phyloP scores from a whole-genome alignment of 805 yeast genomes.

The Blastobotrys parvus region DNA sequence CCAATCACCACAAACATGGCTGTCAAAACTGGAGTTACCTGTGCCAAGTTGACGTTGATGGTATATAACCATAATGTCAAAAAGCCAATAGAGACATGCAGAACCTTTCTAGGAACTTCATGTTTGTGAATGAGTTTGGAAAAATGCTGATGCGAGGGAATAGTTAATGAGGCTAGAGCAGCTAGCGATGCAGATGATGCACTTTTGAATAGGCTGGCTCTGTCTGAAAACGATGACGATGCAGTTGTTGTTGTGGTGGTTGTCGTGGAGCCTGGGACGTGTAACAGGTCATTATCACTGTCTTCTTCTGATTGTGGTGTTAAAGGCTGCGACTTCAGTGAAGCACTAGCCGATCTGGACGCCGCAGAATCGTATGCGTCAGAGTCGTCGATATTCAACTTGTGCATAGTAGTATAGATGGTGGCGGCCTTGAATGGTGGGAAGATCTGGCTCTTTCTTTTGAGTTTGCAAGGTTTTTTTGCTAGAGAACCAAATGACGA shows the following conservation, averaged over 20 bases:
- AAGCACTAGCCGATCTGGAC: too few relatives aligned
- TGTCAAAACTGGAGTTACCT: conserved; percentile 53
- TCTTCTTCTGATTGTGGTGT: too few relatives aligned
- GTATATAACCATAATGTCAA: conserved; percentile 68
- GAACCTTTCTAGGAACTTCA: conserved; percentile 79
- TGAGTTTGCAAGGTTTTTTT: too few relatives aligned
- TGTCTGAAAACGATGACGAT: neutral
- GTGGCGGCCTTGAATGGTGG: too few relatives aligned
- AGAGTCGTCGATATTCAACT: too few relatives aligned
- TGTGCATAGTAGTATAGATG: too few relatives aligned
- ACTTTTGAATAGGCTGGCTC: neutral
- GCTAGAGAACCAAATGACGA: too few relatives aligned
- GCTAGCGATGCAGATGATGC: neutral
- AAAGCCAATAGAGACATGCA: conserved; percentile 86
- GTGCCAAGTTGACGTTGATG: conserved; percentile 44
- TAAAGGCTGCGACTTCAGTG: too few relatives aligned
- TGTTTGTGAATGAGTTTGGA: conserved; percentile 59
- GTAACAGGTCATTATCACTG: too few relatives aligned
- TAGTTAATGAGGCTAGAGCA: conserved; percentile 3
- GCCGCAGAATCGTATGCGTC: too few relatives aligned
- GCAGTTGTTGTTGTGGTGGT: neutral
- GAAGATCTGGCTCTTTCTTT: too few relatives aligned
- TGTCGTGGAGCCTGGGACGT: neutral
- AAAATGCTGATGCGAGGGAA: conserved; percentile 26
- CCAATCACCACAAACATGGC: conserved; percentile 50